Evolutionary conservation across 352 stramenopile genomes (phyloP).

Genomic region (Thalassiosira exigua): DNA sequence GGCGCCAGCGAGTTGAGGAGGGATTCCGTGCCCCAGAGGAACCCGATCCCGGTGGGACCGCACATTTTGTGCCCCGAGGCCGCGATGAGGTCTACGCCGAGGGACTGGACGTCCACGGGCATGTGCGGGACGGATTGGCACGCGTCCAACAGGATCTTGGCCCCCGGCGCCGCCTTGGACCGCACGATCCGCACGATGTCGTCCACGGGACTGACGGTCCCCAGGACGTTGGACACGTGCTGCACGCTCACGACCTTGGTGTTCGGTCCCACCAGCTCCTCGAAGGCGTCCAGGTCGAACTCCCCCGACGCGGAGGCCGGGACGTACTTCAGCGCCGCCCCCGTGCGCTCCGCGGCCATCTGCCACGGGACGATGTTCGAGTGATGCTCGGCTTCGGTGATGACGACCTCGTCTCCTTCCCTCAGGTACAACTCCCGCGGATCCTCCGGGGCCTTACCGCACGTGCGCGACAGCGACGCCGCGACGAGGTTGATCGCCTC

Average conservation of each 20-base stretch:
- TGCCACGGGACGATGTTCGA: slow-evolving; percentile 90
- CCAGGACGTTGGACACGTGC: slow-evolving; percentile 88
- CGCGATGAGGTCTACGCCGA: slow-evolving; percentile 88
- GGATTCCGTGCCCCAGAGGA: slow-evolving; percentile 84
- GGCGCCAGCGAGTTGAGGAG: slow-evolving; percentile 86
- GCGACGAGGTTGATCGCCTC: slow-evolving; percentile 89
- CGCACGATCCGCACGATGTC: slow-evolving; percentile 81
- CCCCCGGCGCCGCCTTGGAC: slow-evolving; percentile 58
- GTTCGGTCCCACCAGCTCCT: slow-evolving; percentile 61
- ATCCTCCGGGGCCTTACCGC: slow-evolving; percentile 53
- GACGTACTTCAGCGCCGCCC: slow-evolving; percentile 80
- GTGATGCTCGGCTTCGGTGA: slow-evolving; percentile 89
- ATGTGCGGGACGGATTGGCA: slow-evolving; percentile 88
- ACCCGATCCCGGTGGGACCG: slow-evolving; percentile 89
- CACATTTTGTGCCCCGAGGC: slow-evolving; percentile 90
- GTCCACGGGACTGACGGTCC: slow-evolving; percentile 83
- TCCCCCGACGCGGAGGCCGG: slow-evolving; percentile 51
- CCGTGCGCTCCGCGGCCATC: slow-evolving; percentile 80
- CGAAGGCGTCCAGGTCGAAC: slow-evolving; percentile 72
- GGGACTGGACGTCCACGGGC: slow-evolving; percentile 84
- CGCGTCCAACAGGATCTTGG: slow-evolving; percentile 86
- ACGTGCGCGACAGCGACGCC: slow-evolving; percentile 63
- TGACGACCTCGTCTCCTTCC: slow-evolving; percentile 86
- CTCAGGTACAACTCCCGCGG: slow-evolving; percentile 56
- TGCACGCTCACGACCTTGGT: slow-evolving; percentile 87